Percentiles rank a stretch among this genome's conserved stretches.
phyloP scores from a whole-genome alignment of 2,329 filamentous ascomycete species.

The Venturia oleaginea region DNA sequence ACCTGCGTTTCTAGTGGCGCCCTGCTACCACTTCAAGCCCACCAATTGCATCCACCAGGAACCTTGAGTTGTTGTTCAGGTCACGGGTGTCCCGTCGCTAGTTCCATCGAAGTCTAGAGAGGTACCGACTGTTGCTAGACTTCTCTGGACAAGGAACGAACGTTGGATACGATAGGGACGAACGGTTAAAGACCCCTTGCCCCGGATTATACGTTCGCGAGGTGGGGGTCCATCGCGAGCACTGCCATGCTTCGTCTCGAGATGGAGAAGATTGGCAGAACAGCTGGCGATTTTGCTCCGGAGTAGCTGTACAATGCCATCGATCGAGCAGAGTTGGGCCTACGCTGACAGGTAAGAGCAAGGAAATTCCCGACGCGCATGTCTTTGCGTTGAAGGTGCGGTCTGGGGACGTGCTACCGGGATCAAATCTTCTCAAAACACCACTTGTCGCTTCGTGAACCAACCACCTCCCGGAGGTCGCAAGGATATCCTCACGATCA shows the following conservation, averaged over 20 bases:
- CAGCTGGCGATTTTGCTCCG: neutral
- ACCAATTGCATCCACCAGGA: neutral
- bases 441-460: conserved; percentile 4
- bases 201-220: neutral
- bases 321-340: neutral
- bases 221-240: neutral
- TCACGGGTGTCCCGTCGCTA: too few relatives aligned
- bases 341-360: neutral
- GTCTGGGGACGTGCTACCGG: neutral
- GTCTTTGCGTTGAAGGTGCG: neutral
- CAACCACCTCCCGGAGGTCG: neutral
- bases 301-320: neutral
- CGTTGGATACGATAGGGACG: neutral
- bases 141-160: neutral
- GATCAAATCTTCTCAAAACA: neutral
- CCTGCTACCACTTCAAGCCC: neutral
- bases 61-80: neutral
- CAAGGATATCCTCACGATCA: neutral
- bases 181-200: neutral
- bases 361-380: neutral
- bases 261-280: neutral
- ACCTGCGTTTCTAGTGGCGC: neutral
- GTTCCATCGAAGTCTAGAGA: too few relatives aligned
- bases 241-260: neutral
- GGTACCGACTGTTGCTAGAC: neutral